Conservation (phyloP, 768 basidiomycete species). For the Trametes cubensis region DNA sequence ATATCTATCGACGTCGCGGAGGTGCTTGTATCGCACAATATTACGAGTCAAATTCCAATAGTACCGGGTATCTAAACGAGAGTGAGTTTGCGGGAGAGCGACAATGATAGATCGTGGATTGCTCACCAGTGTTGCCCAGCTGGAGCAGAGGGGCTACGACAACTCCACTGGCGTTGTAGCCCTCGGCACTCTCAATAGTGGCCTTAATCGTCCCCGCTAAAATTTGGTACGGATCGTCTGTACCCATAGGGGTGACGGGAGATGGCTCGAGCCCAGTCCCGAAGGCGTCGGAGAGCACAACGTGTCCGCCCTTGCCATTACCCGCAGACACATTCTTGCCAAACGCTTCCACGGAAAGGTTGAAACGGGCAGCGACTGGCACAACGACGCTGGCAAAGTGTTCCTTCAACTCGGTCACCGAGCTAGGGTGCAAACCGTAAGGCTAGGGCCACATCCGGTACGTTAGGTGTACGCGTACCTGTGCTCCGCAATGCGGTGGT, state of each 20-base stretch:
- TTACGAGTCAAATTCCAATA: constrained; percentile 53
- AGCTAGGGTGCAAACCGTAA: constrained; percentile 10
- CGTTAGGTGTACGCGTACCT: background rate
- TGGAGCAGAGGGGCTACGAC: constrained; percentile 25
- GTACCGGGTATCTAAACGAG: constrained; percentile 41
- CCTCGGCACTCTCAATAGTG: constrained; percentile 20
- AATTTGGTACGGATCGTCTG: constrained; percentile 36
- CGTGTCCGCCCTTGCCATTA: constrained; percentile 44
- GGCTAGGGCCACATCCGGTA: background rate
- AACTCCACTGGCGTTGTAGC: constrained; percentile 24
- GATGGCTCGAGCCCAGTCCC: constrained; percentile 63
- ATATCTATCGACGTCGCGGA: constrained; percentile 21
- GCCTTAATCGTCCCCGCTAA: constrained; percentile 39
- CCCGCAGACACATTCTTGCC: constrained; percentile 41
- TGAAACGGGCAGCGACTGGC: constrained; percentile 60
- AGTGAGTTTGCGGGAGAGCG: background rate
- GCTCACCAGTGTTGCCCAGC: constrained; percentile 32
- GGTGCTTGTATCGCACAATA: constrained; percentile 67
- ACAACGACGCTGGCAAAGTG: constrained; percentile 56
- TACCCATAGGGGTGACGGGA: constrained; percentile 51
- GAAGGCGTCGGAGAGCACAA: constrained; percentile 54
- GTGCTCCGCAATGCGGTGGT: constrained; percentile 62
- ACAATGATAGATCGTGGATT: background rate
- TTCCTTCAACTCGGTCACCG: constrained; percentile 46
- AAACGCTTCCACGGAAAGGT: constrained; percentile 64